Conservation (phyloP, 164 flowering plant genomes). For the Cinnamomum micranthum region DNA sequence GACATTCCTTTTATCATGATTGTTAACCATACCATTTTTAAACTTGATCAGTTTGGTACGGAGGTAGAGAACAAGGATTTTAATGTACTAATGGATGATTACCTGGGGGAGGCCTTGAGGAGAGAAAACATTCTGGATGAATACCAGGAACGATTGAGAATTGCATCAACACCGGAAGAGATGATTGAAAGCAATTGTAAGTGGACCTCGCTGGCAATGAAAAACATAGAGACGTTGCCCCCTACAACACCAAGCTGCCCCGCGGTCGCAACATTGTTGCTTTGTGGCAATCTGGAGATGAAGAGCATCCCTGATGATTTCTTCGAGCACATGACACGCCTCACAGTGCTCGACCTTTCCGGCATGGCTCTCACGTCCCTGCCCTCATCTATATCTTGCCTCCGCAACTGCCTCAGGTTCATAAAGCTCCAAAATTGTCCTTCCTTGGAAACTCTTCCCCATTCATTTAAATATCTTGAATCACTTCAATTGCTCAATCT, state of each 20-base stretch:
- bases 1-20: neutral
- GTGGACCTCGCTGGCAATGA: neutral
- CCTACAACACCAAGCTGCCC: conserved; percentile 8
- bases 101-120: no score
- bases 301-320: conserved; percentile 14
- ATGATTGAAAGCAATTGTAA: neutral
- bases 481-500: neutral
- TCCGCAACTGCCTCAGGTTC: conserved; percentile 11
- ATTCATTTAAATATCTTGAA: neutral
- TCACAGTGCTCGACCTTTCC: conserved; percentile 25
- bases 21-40: no score
- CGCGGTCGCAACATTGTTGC: conserved; percentile 14
- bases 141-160: neutral
- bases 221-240: neutral
- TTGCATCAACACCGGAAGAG: neutral
- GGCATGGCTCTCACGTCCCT: conserved; percentile 11
- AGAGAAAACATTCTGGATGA: no score
- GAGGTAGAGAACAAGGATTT: no score
- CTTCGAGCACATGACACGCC: conserved; percentile 17
- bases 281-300: conserved; percentile 1
- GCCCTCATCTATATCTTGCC: conserved; percentile 22
- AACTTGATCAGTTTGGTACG: no score
- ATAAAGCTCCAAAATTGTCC: neutral
- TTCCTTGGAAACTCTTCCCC: neutral
- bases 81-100: no score